Conservation (phyloP, 768 basidiomycete species). For the Tricholoma furcatifolium region DNA sequence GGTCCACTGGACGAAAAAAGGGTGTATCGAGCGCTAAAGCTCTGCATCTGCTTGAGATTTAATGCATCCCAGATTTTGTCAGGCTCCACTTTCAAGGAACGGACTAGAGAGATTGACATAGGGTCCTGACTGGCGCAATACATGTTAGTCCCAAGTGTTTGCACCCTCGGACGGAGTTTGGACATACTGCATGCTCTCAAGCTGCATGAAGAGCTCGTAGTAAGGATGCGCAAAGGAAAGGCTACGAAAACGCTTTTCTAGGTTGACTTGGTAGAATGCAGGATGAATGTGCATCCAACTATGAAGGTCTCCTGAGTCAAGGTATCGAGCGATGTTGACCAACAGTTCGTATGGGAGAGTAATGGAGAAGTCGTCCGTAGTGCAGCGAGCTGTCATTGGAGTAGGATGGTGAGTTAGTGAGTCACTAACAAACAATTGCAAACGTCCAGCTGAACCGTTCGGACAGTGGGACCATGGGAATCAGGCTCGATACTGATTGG, state of each 20-base stretch:
- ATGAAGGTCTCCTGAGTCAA: not conserved
- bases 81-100: not conserved
- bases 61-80: not conserved
- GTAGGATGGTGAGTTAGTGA: too few relatives aligned
- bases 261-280: not conserved
- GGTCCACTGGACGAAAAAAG: not conserved
- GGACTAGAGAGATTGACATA: not conserved
- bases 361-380: not conserved
- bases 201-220: not conserved
- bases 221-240: not conserved
- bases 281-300: not conserved
- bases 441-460: too few relatives aligned
- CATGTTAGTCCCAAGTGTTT: not conserved
- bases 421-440: too few relatives aligned
- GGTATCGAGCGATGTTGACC: not conserved
- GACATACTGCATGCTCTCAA: not conserved
- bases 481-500: too few relatives aligned
- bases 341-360: slow-evolving; percentile 3
- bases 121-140: not conserved
- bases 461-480: too few relatives aligned
- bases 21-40: not conserved
- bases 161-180: not conserved
- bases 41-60: not conserved
- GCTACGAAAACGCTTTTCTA: not conserved
- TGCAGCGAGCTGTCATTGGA: not conserved